A percentile compares a stretch with the other conserved stretches of the same genome.
phyloP scores from a whole-genome alignment of 1,139 yeast genomes.

The Zygotorulaspora mrakii region DNA sequence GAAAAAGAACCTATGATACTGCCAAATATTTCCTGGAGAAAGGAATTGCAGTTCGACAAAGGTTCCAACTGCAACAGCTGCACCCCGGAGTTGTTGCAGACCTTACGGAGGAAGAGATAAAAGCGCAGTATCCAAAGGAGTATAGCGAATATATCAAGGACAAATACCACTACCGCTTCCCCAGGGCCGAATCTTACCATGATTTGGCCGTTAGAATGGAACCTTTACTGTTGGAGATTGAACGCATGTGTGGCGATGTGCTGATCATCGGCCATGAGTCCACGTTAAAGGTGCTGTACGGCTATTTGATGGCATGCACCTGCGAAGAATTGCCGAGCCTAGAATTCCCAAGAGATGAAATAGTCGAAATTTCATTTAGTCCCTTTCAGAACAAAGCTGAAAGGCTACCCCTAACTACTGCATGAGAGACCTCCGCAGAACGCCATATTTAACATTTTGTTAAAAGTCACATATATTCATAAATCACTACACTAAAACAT shows the following conservation, averaged over 20 bases:
- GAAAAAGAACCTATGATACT: conserved; percentile 77
- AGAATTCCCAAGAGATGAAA: conserved; percentile 72
- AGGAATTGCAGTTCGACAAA: conserved; percentile 61
- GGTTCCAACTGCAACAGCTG: conserved; percentile 80
- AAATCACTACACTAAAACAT: no score
- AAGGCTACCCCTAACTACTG: conserved; percentile 41
- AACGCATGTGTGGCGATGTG: conserved; percentile 82
- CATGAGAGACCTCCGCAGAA: not conserved
- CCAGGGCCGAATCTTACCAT: conserved; percentile 92
- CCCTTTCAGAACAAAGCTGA: conserved; percentile 79
- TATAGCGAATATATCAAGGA: conserved; percentile 62
- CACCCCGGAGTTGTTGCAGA: conserved; percentile 89
- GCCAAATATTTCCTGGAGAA: conserved; percentile 61
- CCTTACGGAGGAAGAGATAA: conserved; percentile 57
- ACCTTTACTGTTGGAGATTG: conserved; percentile 89
- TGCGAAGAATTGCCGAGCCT: conserved; percentile 80
- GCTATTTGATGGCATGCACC: conserved; percentile 89
- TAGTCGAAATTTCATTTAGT: conserved; percentile 81
- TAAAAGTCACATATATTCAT: not conserved
- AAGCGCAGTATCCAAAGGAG: conserved; percentile 61
- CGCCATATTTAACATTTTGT: not conserved
- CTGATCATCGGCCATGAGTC: conserved; percentile 92
- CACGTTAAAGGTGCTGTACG: conserved; percentile 81
- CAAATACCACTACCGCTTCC: conserved; percentile 89
- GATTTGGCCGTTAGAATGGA: conserved; percentile 93